Evolutionary conservation across 202 grass and related monocot species (phyloP), one percentile per base, ranked within the genome.

Genomic region (Brachypodium distachyon): DNA sequence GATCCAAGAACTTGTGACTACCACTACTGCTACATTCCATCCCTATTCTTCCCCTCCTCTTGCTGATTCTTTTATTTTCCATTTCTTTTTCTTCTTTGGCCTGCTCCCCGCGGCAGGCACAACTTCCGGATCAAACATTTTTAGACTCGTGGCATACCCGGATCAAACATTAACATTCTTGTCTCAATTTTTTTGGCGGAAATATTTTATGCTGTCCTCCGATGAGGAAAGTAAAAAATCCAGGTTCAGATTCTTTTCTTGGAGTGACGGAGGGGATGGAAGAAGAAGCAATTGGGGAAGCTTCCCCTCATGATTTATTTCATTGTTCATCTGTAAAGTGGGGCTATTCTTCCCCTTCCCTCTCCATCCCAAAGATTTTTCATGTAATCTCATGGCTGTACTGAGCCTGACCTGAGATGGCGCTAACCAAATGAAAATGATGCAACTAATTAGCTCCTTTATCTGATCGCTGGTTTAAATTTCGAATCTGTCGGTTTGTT

Each of bases 1-100:
- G 88, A 76, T 81, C 79, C 64, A 88, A 85, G 65, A 87, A 74
- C 66, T 91, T 86, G 76, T 78, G 83, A 78, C 83, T 70, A 74
- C 44, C 27, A 4, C 60, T 11, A 9, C 34, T 17, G 46, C 47
- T 7, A 5, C n/a, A 32, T 85, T 85, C 66, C 70, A 1, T 50
- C 47, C 31, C 76, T 8, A 54, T 89, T 70, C 81, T 23, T 42
- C 23, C 80, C 71, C 72, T 16, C 29, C 22, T 27, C 41, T 25
- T 55, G 41, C 57, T 69, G 17, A 69, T 85, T 85, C 50, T 80
- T 37, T 55, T 3, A 58, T 27, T 26, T 29, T 23, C 13, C 2
- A 13, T 73, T 25, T 39, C 61, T 13, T 18, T 34, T 25, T 14
- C 1, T 18, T 43, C 27, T 33, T 33, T 74, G 83, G 70, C 11